Percentiles rank a stretch among this genome's conserved stretches.
phyloP scores from a whole-genome alignment of 1,139 yeast species.

The Meyerozyma carpophila region DNA sequence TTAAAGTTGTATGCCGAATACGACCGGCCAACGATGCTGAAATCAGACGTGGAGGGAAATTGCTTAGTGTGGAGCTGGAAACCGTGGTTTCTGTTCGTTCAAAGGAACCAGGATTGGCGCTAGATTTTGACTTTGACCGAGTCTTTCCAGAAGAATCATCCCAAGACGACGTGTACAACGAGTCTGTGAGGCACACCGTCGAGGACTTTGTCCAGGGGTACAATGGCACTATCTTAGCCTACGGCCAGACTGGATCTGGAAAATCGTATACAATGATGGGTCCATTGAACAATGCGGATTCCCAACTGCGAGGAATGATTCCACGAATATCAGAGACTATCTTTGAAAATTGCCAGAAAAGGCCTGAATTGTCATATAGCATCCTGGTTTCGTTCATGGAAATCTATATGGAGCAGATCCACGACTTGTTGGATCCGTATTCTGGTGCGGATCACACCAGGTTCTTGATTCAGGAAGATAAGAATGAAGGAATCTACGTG shows the following conservation, averaged over 20 bases:
- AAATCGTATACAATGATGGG: slow-evolving; percentile 89
- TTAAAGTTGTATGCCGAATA: slow-evolving; percentile 64
- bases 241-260: slow-evolving; percentile 89
- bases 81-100: slow-evolving; percentile 26
- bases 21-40: slow-evolving; percentile 47
- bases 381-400: slow-evolving; percentile 77
- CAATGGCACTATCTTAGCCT: slow-evolving; percentile 80
- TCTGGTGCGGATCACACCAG: slow-evolving; percentile 17
- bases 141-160: slow-evolving; percentile 48
- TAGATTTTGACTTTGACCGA: slow-evolving; percentile 59
- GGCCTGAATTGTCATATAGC: slow-evolving; percentile 53
- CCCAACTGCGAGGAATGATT: slow-evolving; percentile 50
- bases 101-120: slow-evolving; percentile 24
- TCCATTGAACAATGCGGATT: slow-evolving; percentile 19
- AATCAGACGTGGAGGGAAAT: slow-evolving; percentile 12
- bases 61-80: slow-evolving; percentile 18
- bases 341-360: slow-evolving; percentile 43
- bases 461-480: slow-evolving; percentile 63
- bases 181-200: slow-evolving; percentile 52
- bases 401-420: slow-evolving; percentile 72
- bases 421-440: slow-evolving; percentile 44
- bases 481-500: slow-evolving; percentile 62
- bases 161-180: slow-evolving; percentile 61
- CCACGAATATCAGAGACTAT: slow-evolving; percentile 70
- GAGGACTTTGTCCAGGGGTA: slow-evolving; percentile 74